phyloP scores from a whole-genome alignment of 192 early-diverging fungal species.

The Pilobolus umbonatus region DNA sequence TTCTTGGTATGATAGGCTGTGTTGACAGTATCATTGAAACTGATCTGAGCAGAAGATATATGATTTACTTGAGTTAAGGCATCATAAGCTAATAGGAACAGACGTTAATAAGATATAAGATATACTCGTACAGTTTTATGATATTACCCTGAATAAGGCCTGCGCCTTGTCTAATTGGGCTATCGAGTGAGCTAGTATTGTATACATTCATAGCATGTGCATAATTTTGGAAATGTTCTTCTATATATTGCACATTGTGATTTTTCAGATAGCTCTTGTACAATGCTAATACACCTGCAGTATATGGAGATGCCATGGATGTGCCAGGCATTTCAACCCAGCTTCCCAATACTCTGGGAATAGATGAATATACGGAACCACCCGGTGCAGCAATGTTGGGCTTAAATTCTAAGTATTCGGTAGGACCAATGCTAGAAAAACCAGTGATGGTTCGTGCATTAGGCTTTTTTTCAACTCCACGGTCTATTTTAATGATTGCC shows the following conservation, averaged over 20 bases:
- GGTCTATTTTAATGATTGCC: constrained; percentile 41
- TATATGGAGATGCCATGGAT: constrained; percentile 59
- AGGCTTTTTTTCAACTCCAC: constrained; percentile 33
- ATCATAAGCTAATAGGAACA: constrained; percentile 32
- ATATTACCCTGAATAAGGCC: constrained; percentile 45
- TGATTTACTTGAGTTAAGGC: constrained; percentile 33
- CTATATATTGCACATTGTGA: constrained; percentile 22
- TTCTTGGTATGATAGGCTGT: constrained; percentile 24
- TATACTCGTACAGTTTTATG: background rate
- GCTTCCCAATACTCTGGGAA: constrained; percentile 38
- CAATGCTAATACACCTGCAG: constrained; percentile 46
- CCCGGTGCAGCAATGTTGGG: constrained; percentile 50
- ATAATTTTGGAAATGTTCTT: constrained; percentile 35
- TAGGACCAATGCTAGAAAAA: constrained; percentile 73
- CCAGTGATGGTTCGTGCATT: constrained; percentile 64
- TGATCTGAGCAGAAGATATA: constrained; percentile 43
- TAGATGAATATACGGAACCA: constrained; percentile 46
- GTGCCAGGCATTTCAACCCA: constrained; percentile 43
- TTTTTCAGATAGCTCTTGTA: constrained; percentile 30
- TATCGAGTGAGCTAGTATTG: constrained; percentile 9
- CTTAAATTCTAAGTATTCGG: constrained; percentile 57
- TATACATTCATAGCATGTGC: constrained; percentile 9
- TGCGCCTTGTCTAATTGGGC: constrained; percentile 44
- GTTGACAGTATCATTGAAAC: constrained; percentile 48
- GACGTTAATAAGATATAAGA: background rate